These are phyloP conservation scores for Orbilia blumenaviensis DNA, from an alignment of 2,329 filamentous ascomycete species.

Conservation along the genomic window DNA sequence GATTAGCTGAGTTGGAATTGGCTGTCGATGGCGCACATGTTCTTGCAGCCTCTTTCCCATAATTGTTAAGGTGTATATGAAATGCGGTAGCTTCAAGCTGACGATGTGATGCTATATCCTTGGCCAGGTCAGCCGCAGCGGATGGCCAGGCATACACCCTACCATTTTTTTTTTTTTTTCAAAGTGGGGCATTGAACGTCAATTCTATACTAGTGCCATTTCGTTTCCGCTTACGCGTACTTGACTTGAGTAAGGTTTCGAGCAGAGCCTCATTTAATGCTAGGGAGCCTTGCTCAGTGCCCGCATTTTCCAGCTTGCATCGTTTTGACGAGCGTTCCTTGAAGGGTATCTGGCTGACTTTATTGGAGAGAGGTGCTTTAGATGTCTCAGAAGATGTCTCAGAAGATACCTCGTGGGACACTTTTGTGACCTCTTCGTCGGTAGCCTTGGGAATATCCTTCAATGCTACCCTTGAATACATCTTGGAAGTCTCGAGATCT, in stretches of 20 bases:
- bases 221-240: conserved; percentile 26
- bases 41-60: not conserved
- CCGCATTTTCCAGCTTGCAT: no score
- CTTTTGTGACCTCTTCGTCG: no score
- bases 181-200: conserved; percentile 1
- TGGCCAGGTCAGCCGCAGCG: conserved; percentile 41
- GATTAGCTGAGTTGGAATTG: conserved; percentile 34
- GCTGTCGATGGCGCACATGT: not conserved
- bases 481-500: no score
- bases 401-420: no score
- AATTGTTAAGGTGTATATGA: not conserved
- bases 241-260: not conserved
- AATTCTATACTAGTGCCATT: no score
- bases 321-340: not conserved
- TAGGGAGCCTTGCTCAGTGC: not conserved
- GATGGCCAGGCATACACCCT: conserved; percentile 19
- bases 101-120: conserved; percentile 19
- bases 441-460: no score
- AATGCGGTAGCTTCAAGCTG: conserved; percentile 24
- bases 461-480: no score
- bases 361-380: not conserved
- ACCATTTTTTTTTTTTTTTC: conserved; percentile 26
- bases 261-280: not conserved
- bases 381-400: not conserved
- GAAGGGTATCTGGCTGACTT: no score